These are phyloP conservation scores for Lantana camara DNA, from an alignment of 257 asterid genomes.

Conservation along the genomic window DNA sequence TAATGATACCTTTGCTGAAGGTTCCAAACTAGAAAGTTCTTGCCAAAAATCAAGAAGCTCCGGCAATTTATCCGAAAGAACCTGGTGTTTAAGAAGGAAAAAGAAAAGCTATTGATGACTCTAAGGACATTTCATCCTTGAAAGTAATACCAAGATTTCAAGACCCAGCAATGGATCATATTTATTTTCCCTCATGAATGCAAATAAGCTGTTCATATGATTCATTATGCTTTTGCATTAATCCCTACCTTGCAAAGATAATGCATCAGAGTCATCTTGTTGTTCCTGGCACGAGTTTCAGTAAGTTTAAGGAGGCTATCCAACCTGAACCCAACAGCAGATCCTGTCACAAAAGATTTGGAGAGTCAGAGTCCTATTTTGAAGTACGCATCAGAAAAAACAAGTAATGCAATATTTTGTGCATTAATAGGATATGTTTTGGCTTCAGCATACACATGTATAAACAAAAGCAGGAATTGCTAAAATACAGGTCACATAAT, in stretches of 20 bases:
- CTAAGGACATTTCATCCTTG: no score
- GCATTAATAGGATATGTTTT: conserved; percentile 10
- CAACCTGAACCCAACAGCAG: conserved; percentile 93
- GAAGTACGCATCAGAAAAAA: conserved; percentile 16
- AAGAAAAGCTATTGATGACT: background rate
- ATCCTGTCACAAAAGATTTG: conserved; percentile 52
- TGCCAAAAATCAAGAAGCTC: conserved; percentile 87
- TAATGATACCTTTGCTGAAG: conserved; percentile 65
- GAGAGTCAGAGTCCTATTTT: conserved; percentile 20
- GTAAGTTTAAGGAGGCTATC: conserved; percentile 96
- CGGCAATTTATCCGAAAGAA: conserved; percentile 83
- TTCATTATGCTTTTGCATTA: conserved; percentile 6
- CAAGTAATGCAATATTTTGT: conserved; percentile 3
- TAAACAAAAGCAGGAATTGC: background rate
- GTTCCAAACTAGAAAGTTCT: conserved; percentile 86
- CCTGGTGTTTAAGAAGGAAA: conserved; percentile 43
- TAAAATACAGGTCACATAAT: background rate
- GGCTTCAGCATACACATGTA: conserved; percentile 4
- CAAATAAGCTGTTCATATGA: conserved; percentile 16
- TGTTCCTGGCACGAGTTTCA: conserved; percentile 91
- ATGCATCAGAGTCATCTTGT: conserved; percentile 97
- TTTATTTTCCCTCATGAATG: background rate
- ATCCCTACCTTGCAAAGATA: conserved; percentile 85
- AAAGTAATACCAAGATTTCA: conserved; percentile 15
- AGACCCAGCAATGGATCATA: conserved; percentile 16